Percentiles rank a stretch among this genome's conserved stretches.
Conservation (phyloP, 139 green algal species). For the Chlorella sorokiniana region DNA sequence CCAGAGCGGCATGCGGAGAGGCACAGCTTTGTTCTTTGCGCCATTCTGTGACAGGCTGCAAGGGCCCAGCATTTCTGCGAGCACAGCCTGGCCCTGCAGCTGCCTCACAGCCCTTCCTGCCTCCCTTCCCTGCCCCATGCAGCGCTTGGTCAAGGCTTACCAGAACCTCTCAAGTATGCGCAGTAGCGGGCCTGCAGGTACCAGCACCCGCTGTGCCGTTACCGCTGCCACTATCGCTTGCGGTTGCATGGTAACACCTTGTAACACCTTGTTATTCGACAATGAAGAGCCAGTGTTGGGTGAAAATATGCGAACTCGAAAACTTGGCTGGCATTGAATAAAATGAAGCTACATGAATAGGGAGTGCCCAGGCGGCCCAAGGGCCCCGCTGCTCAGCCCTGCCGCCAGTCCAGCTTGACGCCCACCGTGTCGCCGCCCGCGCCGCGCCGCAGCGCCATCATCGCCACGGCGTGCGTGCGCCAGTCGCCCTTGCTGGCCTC, state of each 20-base stretch:
- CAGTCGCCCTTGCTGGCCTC: constrained; percentile 1
- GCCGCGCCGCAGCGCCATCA: constrained; percentile 8
- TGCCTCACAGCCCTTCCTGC: neutral
- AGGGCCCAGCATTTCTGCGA: too few species aligned
- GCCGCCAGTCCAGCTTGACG: constrained; percentile 5
- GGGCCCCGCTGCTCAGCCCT: too few species aligned
- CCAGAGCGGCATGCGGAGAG: neutral
- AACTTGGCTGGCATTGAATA: neutral
- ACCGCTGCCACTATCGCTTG: too few species aligned
- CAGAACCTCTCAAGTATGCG: constrained; percentile 28
- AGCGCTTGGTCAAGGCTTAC: constrained; percentile 25
- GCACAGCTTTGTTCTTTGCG: too few species aligned
- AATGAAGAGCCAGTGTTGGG: too few species aligned
- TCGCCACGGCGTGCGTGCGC: constrained; percentile 17
- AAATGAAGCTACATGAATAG: neutral
- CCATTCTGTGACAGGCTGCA: too few species aligned
- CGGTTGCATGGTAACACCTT: too few species aligned
- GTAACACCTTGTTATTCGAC: too few species aligned
- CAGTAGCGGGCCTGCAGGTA: neutral
- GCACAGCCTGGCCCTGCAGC: too few species aligned
- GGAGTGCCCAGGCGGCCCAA: too few species aligned
- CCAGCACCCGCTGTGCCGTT: too few species aligned
- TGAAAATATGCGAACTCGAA: too few species aligned
- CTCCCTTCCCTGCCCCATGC: neutral
- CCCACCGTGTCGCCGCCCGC: constrained; percentile 8